These are phyloP conservation scores for Terana coerulea DNA, from an alignment of 768 basidiomycete species.

Conservation along the genomic window DNA sequence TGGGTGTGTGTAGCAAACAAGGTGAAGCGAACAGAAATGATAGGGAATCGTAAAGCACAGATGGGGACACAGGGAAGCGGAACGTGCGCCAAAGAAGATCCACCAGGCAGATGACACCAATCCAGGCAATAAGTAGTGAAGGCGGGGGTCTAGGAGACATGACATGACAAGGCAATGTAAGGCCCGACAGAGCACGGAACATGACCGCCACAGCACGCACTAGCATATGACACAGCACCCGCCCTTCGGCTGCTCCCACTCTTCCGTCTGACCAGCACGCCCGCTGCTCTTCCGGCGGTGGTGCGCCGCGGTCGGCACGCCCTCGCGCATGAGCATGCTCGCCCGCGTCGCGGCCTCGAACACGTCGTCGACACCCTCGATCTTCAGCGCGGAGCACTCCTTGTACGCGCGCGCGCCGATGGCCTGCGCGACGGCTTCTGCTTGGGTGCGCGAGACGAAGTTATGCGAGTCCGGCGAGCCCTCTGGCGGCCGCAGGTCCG, in stretches of 20 bases:
- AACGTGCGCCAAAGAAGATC: not conserved
- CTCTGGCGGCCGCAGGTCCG: slow-evolving; percentile 74
- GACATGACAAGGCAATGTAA: not conserved
- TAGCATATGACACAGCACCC: slow-evolving; percentile 73
- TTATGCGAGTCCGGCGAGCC: slow-evolving; percentile 43
- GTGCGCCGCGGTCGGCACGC: slow-evolving; percentile 25
- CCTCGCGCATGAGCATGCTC: slow-evolving; percentile 69
- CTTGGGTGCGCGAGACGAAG: slow-evolving; percentile 75
- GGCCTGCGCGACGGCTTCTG: slow-evolving; percentile 71
- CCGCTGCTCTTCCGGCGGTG: slow-evolving; percentile 54
- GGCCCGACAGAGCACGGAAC: not conserved
- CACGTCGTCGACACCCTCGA: slow-evolving; percentile 93
- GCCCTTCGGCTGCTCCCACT: slow-evolving; percentile 39
- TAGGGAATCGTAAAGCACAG: not conserved
- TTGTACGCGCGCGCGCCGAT: slow-evolving; percentile 95
- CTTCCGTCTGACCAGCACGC: slow-evolving; percentile 23
- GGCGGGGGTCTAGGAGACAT: not conserved
- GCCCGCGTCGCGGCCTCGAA: slow-evolving; percentile 97
- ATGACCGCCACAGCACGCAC: no score
- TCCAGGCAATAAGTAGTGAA: no score
- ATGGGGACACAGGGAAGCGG: not conserved
- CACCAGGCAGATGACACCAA: not conserved
- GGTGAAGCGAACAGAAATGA: not conserved
- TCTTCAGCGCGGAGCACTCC: slow-evolving; percentile 88
- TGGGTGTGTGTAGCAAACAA: not conserved